These are phyloP conservation scores for Ambrosia trifida DNA, from an alignment of 129 eudicot species.

Conservation along the genomic window DNA sequence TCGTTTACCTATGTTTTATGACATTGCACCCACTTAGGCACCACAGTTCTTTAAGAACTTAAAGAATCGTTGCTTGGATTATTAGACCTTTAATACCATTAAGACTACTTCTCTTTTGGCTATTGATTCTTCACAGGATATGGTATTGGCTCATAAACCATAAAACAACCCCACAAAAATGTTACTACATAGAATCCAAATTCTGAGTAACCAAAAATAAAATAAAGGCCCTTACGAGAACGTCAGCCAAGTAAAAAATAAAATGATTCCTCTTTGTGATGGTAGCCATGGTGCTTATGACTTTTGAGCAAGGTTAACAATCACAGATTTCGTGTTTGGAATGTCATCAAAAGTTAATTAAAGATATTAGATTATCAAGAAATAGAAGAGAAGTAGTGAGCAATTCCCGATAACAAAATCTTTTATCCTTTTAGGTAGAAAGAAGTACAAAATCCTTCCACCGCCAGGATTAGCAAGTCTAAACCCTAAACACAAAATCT, in stretches of 20 bases:
- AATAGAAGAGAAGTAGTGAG: background rate
- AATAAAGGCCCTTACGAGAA: background rate
- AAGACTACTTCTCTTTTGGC: background rate
- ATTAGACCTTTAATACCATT: slow-evolving; percentile 17
- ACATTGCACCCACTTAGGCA: slow-evolving; percentile 5
- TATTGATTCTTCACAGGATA: slow-evolving; percentile 12
- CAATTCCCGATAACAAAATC: background rate
- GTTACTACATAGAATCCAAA: slow-evolving; percentile 14
- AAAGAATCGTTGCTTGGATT: slow-evolving; percentile 12
- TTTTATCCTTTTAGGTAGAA: background rate
- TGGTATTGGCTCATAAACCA: background rate
- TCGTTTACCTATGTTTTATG: background rate
- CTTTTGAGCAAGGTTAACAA: background rate
- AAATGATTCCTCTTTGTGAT: background rate
- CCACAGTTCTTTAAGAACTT: slow-evolving; percentile 11
- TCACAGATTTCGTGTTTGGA: background rate
- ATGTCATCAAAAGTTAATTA: background rate
- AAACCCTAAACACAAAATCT: too few relatives aligned
- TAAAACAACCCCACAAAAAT: slow-evolving; percentile 9
- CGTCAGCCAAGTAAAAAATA: background rate
- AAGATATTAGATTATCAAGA: slow-evolving; percentile 20
- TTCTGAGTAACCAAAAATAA: background rate
- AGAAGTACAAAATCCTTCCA: background rate
- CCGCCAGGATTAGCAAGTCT: background rate
- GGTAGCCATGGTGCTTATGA: background rate